Evolutionary conservation across 1,284 basidiomycete genomes (phyloP).

Genomic region (Ustilago tritici): DNA sequence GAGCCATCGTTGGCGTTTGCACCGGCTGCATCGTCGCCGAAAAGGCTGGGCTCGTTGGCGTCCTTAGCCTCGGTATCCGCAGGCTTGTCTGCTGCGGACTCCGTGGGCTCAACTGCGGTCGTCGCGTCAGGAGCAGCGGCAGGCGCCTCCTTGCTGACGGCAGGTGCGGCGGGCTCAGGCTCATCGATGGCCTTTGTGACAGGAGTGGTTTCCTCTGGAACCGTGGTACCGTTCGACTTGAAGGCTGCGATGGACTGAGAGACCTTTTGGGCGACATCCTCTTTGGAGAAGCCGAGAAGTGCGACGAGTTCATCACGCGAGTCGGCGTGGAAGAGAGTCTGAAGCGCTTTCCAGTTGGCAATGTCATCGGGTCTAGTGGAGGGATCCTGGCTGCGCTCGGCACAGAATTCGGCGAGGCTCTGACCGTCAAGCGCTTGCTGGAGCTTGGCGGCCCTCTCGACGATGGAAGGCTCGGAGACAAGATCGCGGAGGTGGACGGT

Average conservation of each 20-base stretch:
- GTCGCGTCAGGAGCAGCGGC: slow-evolving; percentile 72
- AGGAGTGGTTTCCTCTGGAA: slow-evolving; percentile 66
- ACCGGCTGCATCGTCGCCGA: slow-evolving; percentile 79
- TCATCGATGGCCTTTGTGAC: slow-evolving; percentile 61
- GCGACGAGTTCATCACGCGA: slow-evolving; percentile 90
- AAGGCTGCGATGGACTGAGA: slow-evolving; percentile 83
- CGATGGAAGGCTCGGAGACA: slow-evolving; percentile 81
- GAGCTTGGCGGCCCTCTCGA: slow-evolving; percentile 81
- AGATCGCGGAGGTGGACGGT: slow-evolving; percentile 66
- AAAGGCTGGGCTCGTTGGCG: slow-evolving; percentile 78
- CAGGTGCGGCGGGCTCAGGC: slow-evolving; percentile 44
- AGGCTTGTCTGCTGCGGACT: slow-evolving; percentile 14
- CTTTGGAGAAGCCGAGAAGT: slow-evolving; percentile 91
- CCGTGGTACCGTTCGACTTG: slow-evolving; percentile 42
- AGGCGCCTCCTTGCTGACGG: slow-evolving; percentile 71
- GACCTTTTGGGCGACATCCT: slow-evolving; percentile 83
- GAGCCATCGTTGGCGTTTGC: slow-evolving; percentile 75
- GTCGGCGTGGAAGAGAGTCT: slow-evolving; percentile 88
- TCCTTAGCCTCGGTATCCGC: slow-evolving; percentile 70
- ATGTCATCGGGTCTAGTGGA: slow-evolving; percentile 71
- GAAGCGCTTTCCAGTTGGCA: slow-evolving; percentile 83
- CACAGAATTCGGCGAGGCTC: slow-evolving; percentile 64
- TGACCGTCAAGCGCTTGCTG: slow-evolving; percentile 77
- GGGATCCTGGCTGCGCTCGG: slow-evolving; percentile 59
- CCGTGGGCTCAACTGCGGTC: slow-evolving; percentile 4